A percentile compares a stretch with the other conserved stretches of the same genome.
These are phyloP conservation scores for Acanthamoeba lenticulata DNA, from an alignment of 208 protist species.

Conservation along the genomic window DNA sequence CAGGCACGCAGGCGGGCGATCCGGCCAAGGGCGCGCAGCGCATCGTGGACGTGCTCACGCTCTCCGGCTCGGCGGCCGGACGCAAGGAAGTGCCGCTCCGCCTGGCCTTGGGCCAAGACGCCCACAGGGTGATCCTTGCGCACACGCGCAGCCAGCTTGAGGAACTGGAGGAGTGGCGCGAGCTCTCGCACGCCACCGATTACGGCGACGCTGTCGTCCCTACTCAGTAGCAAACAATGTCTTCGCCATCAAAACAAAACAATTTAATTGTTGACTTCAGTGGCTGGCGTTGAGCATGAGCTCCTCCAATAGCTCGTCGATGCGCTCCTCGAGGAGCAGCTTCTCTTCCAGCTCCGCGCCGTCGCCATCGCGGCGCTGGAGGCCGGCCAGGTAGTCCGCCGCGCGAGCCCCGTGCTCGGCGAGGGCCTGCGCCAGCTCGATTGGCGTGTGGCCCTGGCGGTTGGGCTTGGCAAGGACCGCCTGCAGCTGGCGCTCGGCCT, in stretches of 20 bases:
- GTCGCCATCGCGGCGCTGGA: neutral
- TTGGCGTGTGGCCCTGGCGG: neutral
- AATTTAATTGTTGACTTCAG: too few species aligned
- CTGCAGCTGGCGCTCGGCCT: neutral
- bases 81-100: neutral
- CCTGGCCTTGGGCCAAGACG: neutral
- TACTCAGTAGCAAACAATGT: too few species aligned
- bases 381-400: neutral
- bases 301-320: neutral
- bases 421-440: neutral
- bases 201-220: too few species aligned
- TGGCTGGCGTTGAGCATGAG: too few species aligned
- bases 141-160: too few species aligned
- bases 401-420: neutral
- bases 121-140: too few species aligned
- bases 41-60: conserved; percentile 60
- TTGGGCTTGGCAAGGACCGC: neutral
- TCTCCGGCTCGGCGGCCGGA: conserved; percentile 39
- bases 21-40: conserved; percentile 28
- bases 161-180: too few species aligned
- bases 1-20: conserved; percentile 43
- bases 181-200: too few species aligned
- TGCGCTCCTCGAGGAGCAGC: neutral
- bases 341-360: neutral
- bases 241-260: too few species aligned